Percentiles rank a stretch among this genome's conserved stretches.
Evolutionary conservation across 495 filamentous ascomycete species (phyloP).

Genomic region (Hypoxylon rickii): DNA sequence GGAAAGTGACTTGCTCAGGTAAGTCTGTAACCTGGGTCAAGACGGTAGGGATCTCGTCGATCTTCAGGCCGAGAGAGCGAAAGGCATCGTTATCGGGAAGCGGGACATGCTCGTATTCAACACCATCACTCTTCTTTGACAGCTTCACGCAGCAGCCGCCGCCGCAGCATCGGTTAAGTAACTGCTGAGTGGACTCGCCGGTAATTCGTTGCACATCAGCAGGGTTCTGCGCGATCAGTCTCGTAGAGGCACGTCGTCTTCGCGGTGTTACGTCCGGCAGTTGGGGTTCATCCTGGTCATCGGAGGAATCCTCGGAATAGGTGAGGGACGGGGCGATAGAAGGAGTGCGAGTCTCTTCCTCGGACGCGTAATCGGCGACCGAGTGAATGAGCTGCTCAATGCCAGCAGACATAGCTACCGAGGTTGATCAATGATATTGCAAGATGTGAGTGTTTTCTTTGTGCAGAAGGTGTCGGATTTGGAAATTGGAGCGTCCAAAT

Average conservation of each 20-base stretch:
- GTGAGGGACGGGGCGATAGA: slow-evolving; percentile 56
- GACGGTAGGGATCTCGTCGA: slow-evolving; percentile 72
- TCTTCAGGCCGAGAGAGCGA: slow-evolving; percentile 71
- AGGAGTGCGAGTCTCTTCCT: slow-evolving; percentile 40
- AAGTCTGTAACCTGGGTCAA: slow-evolving; percentile 71
- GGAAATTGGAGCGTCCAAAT: background rate
- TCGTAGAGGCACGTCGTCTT: slow-evolving; percentile 75
- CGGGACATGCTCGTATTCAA: slow-evolving; percentile 60
- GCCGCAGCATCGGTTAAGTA: slow-evolving; percentile 82
- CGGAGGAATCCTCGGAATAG: slow-evolving; percentile 53
- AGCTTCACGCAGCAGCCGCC: slow-evolving; percentile 86
- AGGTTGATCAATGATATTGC: background rate
- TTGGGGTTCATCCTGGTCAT: slow-evolving; percentile 46
- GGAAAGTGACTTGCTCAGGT: slow-evolving; percentile 72
- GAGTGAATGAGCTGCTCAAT: slow-evolving; percentile 24
- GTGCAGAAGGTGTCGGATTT: background rate
- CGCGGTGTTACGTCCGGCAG: slow-evolving; percentile 42
- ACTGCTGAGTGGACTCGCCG: slow-evolving; percentile 61
- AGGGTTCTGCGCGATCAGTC: slow-evolving; percentile 74
- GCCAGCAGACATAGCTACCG: slow-evolving; percentile 21
- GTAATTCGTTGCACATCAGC: slow-evolving; percentile 75
- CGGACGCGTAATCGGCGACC: slow-evolving; percentile 41
- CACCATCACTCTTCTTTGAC: slow-evolving; percentile 56
- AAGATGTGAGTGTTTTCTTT: background rate
- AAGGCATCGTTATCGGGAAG: slow-evolving; percentile 88